phyloP scores from a whole-genome alignment of 1,284 basidiomycete genomes.

The Pyrrhoderma lamaoense region DNA sequence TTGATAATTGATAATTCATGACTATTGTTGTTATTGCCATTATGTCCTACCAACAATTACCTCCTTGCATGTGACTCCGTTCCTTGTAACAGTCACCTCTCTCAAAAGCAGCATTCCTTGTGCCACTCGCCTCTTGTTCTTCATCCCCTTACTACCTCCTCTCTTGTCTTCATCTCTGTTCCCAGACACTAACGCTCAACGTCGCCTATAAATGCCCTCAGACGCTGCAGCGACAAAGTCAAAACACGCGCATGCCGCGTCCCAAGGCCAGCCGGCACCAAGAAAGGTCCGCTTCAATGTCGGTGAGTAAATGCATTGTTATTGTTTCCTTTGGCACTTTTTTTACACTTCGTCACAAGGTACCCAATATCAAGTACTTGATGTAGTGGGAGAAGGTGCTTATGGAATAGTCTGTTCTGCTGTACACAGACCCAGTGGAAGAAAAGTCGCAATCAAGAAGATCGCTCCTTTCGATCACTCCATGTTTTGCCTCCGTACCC shows the following conservation, averaged over 20 bases:
- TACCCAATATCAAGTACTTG: constrained; percentile 80
- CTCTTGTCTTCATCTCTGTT: not conserved
- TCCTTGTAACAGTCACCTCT: not conserved
- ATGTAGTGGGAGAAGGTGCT: constrained; percentile 85
- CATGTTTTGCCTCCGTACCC: constrained; percentile 83
- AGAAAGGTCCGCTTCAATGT: constrained; percentile 91
- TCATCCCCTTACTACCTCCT: not conserved
- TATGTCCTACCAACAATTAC: not conserved
- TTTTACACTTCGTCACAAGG: constrained; percentile 31
- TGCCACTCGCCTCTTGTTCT: not conserved
- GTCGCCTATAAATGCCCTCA: not conserved
- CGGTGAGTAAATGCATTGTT: constrained; percentile 43
- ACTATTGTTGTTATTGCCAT: not conserved
- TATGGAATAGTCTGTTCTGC: constrained; percentile 89
- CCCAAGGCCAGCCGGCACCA: constrained; percentile 60
- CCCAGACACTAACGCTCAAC: not conserved
- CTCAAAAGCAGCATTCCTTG: no score
- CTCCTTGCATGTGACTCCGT: constrained; percentile 8
- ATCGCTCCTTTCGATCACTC: constrained; percentile 90
- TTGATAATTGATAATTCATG: not conserved
- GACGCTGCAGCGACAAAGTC: constrained; percentile 31
- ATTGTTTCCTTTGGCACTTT: constrained; percentile 17
- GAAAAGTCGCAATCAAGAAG: constrained; percentile 87
- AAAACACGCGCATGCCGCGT: constrained; percentile 55
- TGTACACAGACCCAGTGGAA: constrained; percentile 70